Conservation (phyloP, 108 stramenopile species). For the Nitzschia sp. region DNA sequence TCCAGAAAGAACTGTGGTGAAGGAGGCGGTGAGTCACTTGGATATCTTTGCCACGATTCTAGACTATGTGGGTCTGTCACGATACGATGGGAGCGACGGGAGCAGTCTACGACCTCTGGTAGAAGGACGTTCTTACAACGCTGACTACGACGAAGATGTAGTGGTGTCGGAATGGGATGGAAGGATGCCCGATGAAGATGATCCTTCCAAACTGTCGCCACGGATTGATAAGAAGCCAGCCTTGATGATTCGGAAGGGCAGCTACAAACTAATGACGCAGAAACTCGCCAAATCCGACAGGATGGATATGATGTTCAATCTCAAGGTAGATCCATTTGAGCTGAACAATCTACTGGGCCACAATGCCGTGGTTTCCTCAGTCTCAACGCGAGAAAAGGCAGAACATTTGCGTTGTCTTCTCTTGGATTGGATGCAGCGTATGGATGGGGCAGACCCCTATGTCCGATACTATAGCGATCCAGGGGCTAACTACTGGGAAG, state of each 20-base stretch:
- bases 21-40: slow-evolving; percentile 20
- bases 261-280: slow-evolving; percentile 24
- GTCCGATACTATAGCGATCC: slow-evolving; percentile 11
- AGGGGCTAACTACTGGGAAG: slow-evolving; percentile 14
- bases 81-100: slow-evolving; percentile 21
- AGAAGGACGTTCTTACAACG: slow-evolving; percentile 15
- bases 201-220: slow-evolving; percentile 10
- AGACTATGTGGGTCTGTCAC: slow-evolving; percentile 14
- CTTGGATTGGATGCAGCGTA: slow-evolving; percentile 29
- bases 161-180: slow-evolving; percentile 23
- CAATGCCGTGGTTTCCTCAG: not conserved
- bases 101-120: slow-evolving; percentile 17
- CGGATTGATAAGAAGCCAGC: slow-evolving; percentile 19
- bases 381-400: slow-evolving; percentile 10
- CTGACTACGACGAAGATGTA: slow-evolving; percentile 20
- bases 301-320: slow-evolving; percentile 34
- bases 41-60: slow-evolving; percentile 28
- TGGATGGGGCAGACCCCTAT: not conserved
- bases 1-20: slow-evolving; percentile 19
- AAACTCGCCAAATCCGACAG: slow-evolving; percentile 11
- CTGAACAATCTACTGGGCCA: slow-evolving; percentile 31
- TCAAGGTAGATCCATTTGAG: slow-evolving; percentile 31
- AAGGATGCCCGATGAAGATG: not conserved
- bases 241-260: slow-evolving; percentile 33
- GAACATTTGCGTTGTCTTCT: slow-evolving; percentile 30